Base-by-base conservation (phyloP, 371 early-diverging fungal species). In the Lichtheimia corymbifera region DNA sequence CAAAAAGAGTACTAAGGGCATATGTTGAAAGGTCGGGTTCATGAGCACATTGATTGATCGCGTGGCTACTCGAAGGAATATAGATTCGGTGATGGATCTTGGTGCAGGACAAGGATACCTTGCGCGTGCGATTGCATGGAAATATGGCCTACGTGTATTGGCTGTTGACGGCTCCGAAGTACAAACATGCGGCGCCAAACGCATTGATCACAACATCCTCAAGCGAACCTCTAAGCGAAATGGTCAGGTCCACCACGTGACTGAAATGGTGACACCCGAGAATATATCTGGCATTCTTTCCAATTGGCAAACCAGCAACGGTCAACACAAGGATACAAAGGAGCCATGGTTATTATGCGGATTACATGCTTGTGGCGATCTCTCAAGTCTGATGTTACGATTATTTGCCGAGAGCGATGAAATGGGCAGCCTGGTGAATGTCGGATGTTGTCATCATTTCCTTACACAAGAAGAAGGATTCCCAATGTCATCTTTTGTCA, bases 381-480 rank as follows among this genome's bases (percentile, higher is more conserved):
- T 95, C 52, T 83, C 92, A 4, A 85, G 87, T 54, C 77, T 87
- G 18, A 87, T 89, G 61, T 79, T 94, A 17, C 82, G 83, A 24
- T 71, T 92, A 50, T 95, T 91, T 74, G 77, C 84, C 3, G 71
- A 84, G 53, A 83, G 86, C 44, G 71, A 81, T 13, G 58, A 74
- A 17, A 91, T 93, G 1, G 62, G 66, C 0, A 86, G 84, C 12
- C 71, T 94, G 35, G 93, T 90, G 25, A 83, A 83, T 65, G 94
- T 94, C 6, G 91, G 93, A 0, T 95, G 96, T 74, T 95, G 94
- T 71, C 93, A 95, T 68, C 91, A 95, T 74, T 84, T 77, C 50
- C 64, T 91, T 15, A 73, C 88, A 0, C 82, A 87, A 51, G 28
- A 62, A 7, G 65, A 66, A n/a, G 91, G 90, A 5, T 93, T 88